phyloP scores from a whole-genome alignment of 2,329 filamentous ascomycete species.

The Aureobasidium sp. region DNA sequence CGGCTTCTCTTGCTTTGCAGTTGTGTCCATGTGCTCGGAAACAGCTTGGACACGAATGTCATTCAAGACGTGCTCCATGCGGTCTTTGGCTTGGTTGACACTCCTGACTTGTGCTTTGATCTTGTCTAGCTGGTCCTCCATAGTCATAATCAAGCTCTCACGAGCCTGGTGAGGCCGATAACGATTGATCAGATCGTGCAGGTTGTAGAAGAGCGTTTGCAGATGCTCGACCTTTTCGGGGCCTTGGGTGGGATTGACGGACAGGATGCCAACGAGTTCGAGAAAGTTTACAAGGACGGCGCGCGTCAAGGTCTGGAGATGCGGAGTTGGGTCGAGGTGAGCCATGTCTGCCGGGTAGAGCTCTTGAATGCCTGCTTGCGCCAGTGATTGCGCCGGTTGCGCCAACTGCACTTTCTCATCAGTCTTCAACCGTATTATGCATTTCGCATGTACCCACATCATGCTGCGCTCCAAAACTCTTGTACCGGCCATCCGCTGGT shows the following conservation, averaged over 20 bases:
- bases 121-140: slow-evolving; percentile 74
- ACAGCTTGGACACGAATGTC: slow-evolving; percentile 6
- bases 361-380: slow-evolving; percentile 63
- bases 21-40: background rate
- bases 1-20: background rate
- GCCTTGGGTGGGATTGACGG: slow-evolving; percentile 56
- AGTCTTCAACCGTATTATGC: slow-evolving; percentile 16
- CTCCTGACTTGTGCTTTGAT: slow-evolving; percentile 66
- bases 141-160: slow-evolving; percentile 77
- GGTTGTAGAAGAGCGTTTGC: slow-evolving; percentile 77
- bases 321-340: slow-evolving; percentile 41
- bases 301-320: slow-evolving; percentile 68
- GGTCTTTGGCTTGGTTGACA: slow-evolving; percentile 60
- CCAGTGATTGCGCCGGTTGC: slow-evolving; percentile 59
- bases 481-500: slow-evolving; percentile 63
- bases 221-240: slow-evolving; percentile 70
- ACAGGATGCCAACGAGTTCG: slow-evolving; percentile 68
- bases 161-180: slow-evolving; percentile 89
- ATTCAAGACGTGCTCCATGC: slow-evolving; percentile 56
- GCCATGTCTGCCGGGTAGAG: slow-evolving; percentile 48
- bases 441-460: slow-evolving; percentile 35
- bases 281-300: slow-evolving; percentile 83
- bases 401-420: slow-evolving; percentile 34
- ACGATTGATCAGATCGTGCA: slow-evolving; percentile 88
- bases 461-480: slow-evolving; percentile 64